These are phyloP conservation scores for Backusella tarrabulga DNA, from an alignment of 192 early-diverging fungal species.

Conservation along the genomic window DNA sequence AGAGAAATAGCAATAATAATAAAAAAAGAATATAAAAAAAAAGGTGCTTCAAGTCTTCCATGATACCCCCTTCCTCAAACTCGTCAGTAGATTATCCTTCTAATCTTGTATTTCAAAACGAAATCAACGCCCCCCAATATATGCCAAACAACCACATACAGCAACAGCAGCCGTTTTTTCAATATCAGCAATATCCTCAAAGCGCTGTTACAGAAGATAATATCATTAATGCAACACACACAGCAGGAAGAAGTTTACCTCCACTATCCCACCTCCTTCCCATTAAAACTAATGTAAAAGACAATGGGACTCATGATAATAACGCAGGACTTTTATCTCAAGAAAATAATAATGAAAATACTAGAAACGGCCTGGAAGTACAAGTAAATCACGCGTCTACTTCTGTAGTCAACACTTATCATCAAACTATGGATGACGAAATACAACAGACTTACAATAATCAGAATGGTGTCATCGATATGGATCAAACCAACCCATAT, in stretches of 20 bases:
- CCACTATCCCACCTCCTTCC: not conserved
- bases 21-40: not conserved
- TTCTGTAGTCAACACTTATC: not conserved
- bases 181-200: not conserved
- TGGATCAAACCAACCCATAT: not conserved
- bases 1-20: not conserved
- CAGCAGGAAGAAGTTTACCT: constrained; percentile 1
- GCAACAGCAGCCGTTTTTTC: not conserved
- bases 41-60: not conserved
- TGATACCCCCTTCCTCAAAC: not conserved
- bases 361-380: not conserved
- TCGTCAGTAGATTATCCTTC: not conserved
- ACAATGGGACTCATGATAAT: not conserved
- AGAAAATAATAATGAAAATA: not conserved
- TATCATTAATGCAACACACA: not conserved
- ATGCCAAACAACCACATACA: not conserved
- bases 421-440: not conserved
- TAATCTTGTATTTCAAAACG: not conserved
- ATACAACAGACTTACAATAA: not conserved
- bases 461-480: not conserved
- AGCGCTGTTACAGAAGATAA: not conserved
- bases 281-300: not conserved
- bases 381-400: not conserved
- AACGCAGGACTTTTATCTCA: not conserved
- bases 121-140: not conserved